Percentiles rank a stretch among this genome's conserved stretches.
phyloP scores from a whole-genome alignment of 2,329 filamentous ascomycete species.

The Pseudogymnoascus sp. region DNA sequence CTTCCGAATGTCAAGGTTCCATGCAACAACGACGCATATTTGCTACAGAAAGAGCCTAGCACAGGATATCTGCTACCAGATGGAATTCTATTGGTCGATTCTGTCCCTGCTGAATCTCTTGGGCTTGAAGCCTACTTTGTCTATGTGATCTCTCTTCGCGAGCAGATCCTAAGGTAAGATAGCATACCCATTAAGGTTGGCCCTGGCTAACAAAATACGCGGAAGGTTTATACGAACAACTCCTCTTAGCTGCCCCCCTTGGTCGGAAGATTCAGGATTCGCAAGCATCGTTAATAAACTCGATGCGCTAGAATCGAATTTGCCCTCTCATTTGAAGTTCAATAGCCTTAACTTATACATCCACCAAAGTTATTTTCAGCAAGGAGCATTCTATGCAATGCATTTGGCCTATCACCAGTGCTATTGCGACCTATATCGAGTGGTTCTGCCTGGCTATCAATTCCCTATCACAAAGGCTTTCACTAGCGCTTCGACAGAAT shows the following conservation, averaged over 20 bases:
- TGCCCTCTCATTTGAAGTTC: slow-evolving; percentile 20
- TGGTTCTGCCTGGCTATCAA: slow-evolving; percentile 22
- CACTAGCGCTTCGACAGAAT: slow-evolving; percentile 17
- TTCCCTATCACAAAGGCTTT: slow-evolving; percentile 22
- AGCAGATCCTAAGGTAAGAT: slow-evolving; percentile 7
- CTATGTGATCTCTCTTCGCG: slow-evolving; percentile 1
- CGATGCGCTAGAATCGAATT: slow-evolving; percentile 14
- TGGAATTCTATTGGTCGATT: background rate
- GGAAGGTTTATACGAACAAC: slow-evolving; percentile 17
- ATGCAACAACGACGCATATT: slow-evolving; percentile 8
- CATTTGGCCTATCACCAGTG: slow-evolving; percentile 22
- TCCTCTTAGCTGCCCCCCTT: slow-evolving; percentile 13
- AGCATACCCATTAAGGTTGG: background rate
- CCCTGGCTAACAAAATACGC: background rate
- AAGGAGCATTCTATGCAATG: slow-evolving; percentile 21
- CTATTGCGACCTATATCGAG: slow-evolving; percentile 21
- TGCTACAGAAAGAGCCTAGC: background rate
- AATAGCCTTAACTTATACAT: slow-evolving; percentile 19
- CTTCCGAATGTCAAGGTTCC: slow-evolving; percentile 3
- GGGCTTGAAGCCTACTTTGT: background rate
- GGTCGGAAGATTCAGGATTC: slow-evolving; percentile 17
- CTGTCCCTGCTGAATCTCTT: background rate
- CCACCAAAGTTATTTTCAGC: slow-evolving; percentile 16
- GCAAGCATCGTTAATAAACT: slow-evolving; percentile 18
- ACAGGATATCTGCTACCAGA: background rate